Evolutionary conservation across 2,329 filamentous ascomycete genomes (phyloP), one percentile per base, ranked within the genome.

Genomic region (Madurella mycetomatis): DNA sequence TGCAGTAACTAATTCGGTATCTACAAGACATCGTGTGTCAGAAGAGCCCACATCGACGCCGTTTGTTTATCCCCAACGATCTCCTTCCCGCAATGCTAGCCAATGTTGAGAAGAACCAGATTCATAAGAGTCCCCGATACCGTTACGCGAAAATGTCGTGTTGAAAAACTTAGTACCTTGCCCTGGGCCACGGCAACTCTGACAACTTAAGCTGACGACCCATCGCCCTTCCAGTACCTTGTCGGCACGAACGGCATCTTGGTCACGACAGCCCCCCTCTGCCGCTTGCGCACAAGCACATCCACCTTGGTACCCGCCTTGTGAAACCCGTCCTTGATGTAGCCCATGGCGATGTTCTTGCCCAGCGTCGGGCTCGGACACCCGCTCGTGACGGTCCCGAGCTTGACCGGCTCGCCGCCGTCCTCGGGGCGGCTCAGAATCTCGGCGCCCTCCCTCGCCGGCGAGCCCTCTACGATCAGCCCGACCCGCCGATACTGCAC

Each of bases 321-420:
- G 70, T 95, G 90, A 68, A 86, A 73, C 0, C 90, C 90, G 59
- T 88, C 84, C 72, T 84, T 83, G 67, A 96, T 78, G 68, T 96
- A 96, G 0, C 86, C 94, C 94, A 99, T 99, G 53, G 92, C 91
- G 59, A 99, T 92, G 71, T 97, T 96, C 76, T 87, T 87, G 60
- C 86, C 85, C 46, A 96, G 75, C 0, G 87, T 89, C 2, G 94
- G 94, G 67, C 87, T 92, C 0, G 94, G 94, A 61, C 90, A 89
- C 15, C 94, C 94, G 63, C 90, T 95, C 5, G 94, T 99, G 58
- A 99, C 79, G 37, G 77, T 80, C 13, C 94, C 94, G 52, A 97
- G 79, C 63, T 82, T 81, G 62, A 86, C 73, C 32, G 83, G 84
- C 5, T 82, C 78, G 56, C 80, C 54, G 15, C 51, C 55, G 7